These are phyloP conservation scores for Claviceps sp. DNA, from an alignment of 2,329 filamentous ascomycete species.

Conservation along the genomic window DNA sequence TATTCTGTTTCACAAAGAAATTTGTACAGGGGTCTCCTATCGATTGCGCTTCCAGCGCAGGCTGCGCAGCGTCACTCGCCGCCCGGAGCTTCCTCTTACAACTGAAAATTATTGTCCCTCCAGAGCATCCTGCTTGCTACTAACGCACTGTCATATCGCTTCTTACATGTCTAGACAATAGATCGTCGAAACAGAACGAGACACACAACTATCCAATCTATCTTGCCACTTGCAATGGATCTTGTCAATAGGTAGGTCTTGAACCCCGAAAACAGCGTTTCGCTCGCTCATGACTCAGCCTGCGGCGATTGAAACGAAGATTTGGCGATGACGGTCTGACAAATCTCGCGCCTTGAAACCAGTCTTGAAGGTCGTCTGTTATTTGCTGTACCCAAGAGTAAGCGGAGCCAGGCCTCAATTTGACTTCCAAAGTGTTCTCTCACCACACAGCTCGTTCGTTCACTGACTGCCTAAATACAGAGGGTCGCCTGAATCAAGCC, in stretches of 20 bases:
- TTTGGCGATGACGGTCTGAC: neutral
- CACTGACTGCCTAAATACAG: constrained; percentile 18
- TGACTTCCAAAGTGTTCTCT: neutral
- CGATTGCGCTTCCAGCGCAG: too few relatives aligned
- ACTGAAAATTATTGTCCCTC: neutral
- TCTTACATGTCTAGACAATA: neutral
- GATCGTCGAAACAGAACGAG: neutral
- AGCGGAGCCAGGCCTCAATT: constrained; percentile 23
- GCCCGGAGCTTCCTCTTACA: too few relatives aligned
- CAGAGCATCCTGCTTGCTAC: neutral
- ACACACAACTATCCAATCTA: neutral
- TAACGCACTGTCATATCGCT: neutral
- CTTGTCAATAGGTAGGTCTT: constrained; percentile 37
- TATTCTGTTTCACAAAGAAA: too few relatives aligned
- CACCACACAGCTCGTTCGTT: neutral
- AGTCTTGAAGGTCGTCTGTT: constrained; percentile 87
- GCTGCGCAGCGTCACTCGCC: too few relatives aligned
- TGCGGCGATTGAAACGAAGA: neutral
- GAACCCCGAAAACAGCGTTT: neutral
- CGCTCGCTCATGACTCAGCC: neutral
- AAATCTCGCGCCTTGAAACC: neutral
- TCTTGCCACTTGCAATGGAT: constrained; percentile 27
- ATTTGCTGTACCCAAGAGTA: constrained; percentile 97
- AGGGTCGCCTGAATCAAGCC: constrained; percentile 83
- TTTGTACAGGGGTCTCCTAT: too few relatives aligned